Evolutionary conservation across 352 stramenopile genomes (phyloP), one percentile per base, ranked within the genome.

Genomic region (Thraustotheca clavata): DNA sequence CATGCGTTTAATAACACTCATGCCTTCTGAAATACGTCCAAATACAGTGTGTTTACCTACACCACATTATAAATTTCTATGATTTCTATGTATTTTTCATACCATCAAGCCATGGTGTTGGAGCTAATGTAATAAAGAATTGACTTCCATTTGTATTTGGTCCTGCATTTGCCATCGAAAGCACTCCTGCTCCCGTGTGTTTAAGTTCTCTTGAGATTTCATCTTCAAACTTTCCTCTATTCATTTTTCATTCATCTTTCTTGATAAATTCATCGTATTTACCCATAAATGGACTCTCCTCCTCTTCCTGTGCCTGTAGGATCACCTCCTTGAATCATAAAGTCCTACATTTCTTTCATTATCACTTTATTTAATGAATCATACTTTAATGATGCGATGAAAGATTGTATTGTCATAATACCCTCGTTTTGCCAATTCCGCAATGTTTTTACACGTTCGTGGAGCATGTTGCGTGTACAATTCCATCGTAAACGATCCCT

Each of bases 391-490:
- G 66, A 98, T 87, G 66, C 94, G 81, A 71, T 98, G 94, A 71
- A 98, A 98, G 59, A 97, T 92, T 14, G 88, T 96, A 62, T 94
- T 96, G 77, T 98, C 92, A 75, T 98, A 98, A 76, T 97, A 98
- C 18, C 93, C 94, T 27, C 83, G 83, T 26, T 91, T 77, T 49
- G 91, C 86, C 49, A 98, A 79, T 69, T 96, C 86, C 6, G 77
- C 74, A 38, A 98, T 84, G 76, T 98, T 98, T 74, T 93, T 88
- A 76, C 94, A 98, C 27, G 87, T 94, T 49, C 83, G 80, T 1
- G 94, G 94, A 18, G 94, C 89, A 73, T 98, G 88, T 47, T 96
- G 77, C 60, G 79, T 88, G 80, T 98, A 98, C 29, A 98, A 70
- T 72, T 98, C 93, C 62, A 98, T 74, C 9, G 85, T 95, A 66